A percentile compares a stretch with the other conserved stretches of the same genome.
These are phyloP conservation scores for Schoenoplectus tabernaemontani DNA, from an alignment of 202 grass and related monocot genomes.

Conservation along the genomic window DNA sequence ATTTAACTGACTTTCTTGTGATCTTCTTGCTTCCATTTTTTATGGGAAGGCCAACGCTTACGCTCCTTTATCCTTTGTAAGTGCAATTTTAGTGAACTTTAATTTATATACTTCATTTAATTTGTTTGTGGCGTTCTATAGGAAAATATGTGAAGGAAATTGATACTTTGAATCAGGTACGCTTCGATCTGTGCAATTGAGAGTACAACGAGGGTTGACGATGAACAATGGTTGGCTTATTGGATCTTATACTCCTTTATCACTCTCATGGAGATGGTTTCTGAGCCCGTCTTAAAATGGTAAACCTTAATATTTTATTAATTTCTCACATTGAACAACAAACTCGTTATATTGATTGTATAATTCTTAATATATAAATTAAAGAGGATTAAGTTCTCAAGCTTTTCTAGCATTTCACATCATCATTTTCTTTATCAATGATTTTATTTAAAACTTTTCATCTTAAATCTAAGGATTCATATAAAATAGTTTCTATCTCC, in stretches of 20 bases:
- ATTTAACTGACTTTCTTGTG: not conserved
- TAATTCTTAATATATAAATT: no score
- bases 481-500: no score
- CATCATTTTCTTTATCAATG: no score
- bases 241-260: slow-evolving; percentile 87
- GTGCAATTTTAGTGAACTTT: not conserved
- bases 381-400: no score
- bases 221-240: slow-evolving; percentile 82
- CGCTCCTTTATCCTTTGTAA: slow-evolving; percentile 72
- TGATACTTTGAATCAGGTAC: slow-evolving; percentile 35
- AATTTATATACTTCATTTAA: not conserved
- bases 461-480: no score
- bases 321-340: no score
- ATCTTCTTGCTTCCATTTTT: slow-evolving; percentile 6
- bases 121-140: not conserved
- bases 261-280: slow-evolving; percentile 65
- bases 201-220: slow-evolving; percentile 51
- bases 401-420: no score
- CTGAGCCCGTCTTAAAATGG: slow-evolving; percentile 48
- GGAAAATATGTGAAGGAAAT: not conserved
- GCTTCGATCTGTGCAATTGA: slow-evolving; percentile 80
- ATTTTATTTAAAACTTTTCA: no score
- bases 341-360: no score
- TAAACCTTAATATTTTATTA: slow-evolving; percentile 22
- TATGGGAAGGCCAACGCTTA: slow-evolving; percentile 45